Base-by-base conservation (phyloP, 2,329 filamentous ascomycete genomes). In the Incumbomyces delicatus region DNA sequence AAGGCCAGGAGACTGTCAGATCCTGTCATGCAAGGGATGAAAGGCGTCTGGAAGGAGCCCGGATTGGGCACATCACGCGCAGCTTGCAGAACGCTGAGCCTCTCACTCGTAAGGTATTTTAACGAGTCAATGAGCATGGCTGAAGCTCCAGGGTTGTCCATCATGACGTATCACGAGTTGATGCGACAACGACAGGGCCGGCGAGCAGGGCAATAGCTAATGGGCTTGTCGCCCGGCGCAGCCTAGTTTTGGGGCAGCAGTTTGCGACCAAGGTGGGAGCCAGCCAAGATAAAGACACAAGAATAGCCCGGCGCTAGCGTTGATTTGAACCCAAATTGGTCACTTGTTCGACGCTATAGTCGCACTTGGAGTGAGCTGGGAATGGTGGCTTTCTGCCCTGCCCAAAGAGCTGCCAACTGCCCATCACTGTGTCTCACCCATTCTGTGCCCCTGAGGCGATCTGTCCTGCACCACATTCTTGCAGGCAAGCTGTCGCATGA, bases 381-480 rank as follows among this genome's bases (percentile, higher is more conserved):
- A 27, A 8, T 27, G 22, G 22, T 27, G 22, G 22, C 22, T 27
- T 27, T 27, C 5, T 5, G 22, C 22, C 4, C n/a, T n/a, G n/a
- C n/a, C n/a, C n/a, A n/a, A n/a, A n/a, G n/a, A n/a, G n/a, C n/a
- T n/a, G n/a, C n/a, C n/a, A n/a, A n/a, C 5, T 5, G 22, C 22
- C 4, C 22, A 27, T 27, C 22, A n/a, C 16, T 42, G 17, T 36
- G 41, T 44, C 17, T n/a, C 41, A 36, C 16, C 41, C 35, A 35
- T 22, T 27, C 13, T 6, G 4, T 22, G 34, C 17, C 41, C 41
- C 41, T 34, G 30, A 34, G 16, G 11, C 16, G 31, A 36, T 35
- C 41, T 44, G 30, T 44, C 17, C 38, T 44, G 41, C 41, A 44
- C 35, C 41, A 44, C 41, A 35, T 44, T 44, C 41, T 35, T 44